These are phyloP conservation scores for Echinosphaeria canescens DNA, from an alignment of 2,329 filamentous ascomycete genomes.

Conservation along the genomic window DNA sequence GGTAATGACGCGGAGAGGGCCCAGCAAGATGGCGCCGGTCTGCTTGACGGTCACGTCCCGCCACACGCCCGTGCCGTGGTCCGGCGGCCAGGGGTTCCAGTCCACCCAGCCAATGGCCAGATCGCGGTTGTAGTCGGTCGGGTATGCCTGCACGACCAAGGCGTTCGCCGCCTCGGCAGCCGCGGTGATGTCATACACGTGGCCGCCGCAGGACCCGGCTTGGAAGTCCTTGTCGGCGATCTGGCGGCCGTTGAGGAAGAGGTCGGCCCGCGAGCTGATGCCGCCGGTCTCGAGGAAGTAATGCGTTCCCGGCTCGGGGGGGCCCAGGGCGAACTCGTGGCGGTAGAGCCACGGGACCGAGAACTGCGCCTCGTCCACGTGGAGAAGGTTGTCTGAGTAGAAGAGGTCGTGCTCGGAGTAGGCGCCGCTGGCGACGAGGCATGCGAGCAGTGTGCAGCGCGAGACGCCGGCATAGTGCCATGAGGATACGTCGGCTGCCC, in stretches of 20 bases:
- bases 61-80: conserved; percentile 43
- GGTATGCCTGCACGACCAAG: conserved; percentile 28
- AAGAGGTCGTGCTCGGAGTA: conserved; percentile 31
- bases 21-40: conserved; percentile 25
- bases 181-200: conserved; percentile 28
- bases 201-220: conserved; percentile 32
- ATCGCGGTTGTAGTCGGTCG: conserved; percentile 35
- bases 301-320: conserved; percentile 14
- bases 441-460: conserved; percentile 32
- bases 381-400: conserved; percentile 23
- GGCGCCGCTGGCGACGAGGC: conserved; percentile 25
- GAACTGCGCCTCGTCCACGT: conserved; percentile 22
- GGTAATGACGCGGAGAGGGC: conserved; percentile 20
- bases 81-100: conserved; percentile 38
- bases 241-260: conserved; percentile 32
- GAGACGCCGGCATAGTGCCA: conserved; percentile 26
- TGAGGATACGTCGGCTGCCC: conserved; percentile 19
- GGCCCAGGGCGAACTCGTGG: conserved; percentile 21
- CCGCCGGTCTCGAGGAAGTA: conserved; percentile 33
- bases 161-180: conserved; percentile 20
- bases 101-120: conserved; percentile 37
- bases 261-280: conserved; percentile 35
- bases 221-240: conserved; percentile 25
- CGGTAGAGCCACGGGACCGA: conserved; percentile 35
- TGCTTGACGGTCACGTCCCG: conserved; percentile 30